Base-by-base conservation (phyloP, 352 stramenopile genomes). In the Pythium dissotocum region DNA sequence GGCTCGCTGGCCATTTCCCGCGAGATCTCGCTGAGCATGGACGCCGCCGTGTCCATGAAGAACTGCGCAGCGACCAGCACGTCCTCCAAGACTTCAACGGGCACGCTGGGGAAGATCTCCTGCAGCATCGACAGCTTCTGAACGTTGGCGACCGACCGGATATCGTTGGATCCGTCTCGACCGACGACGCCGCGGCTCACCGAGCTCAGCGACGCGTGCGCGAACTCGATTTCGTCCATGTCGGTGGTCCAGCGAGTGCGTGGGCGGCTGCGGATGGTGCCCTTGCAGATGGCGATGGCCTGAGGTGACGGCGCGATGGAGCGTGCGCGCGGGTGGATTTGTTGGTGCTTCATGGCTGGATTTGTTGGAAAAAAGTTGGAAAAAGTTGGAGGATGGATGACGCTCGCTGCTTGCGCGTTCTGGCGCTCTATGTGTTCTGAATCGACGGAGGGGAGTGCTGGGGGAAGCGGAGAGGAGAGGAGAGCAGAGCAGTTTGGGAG, bases 11-110 rank as follows among this genome's bases (percentile, higher is more conserved):
- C 21, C 21, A 58, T 24, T 44, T 85, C 78, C 10, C 73, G 67
- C 13, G 72, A 75, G 18, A 91, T 48, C 40, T 93, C 81, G 26
- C 75, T 65, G 26, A 91, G 72, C 79, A 93, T 89, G 38, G 72
- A 70, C 0, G 82, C 85, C 0, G 85, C 85, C 24, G 83, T 61
- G 48, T 93, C 82, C 57, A 88, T 75, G n/a, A 78, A 75, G 70
- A 77, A 93, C 63, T 87, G 77, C n/a, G 85, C 81, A 9, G 85
- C 77, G 21, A 80, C 66, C 33, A 93, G 70, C 60, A 93, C 78
- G 59, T 91, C 85, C 46, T 82, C 69, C 24, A 87, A 67, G 46
- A 91, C 61, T 14, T 88, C 83, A 18, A 76, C 35, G 1, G 69
- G 65, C 8, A 90, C 58, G 7, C 54, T 70, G 3, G 85, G 85